These are phyloP conservation scores for Rhynchospora breviuscula DNA, from an alignment of 176 grass and related monocot genomes.

Conservation along the genomic window DNA sequence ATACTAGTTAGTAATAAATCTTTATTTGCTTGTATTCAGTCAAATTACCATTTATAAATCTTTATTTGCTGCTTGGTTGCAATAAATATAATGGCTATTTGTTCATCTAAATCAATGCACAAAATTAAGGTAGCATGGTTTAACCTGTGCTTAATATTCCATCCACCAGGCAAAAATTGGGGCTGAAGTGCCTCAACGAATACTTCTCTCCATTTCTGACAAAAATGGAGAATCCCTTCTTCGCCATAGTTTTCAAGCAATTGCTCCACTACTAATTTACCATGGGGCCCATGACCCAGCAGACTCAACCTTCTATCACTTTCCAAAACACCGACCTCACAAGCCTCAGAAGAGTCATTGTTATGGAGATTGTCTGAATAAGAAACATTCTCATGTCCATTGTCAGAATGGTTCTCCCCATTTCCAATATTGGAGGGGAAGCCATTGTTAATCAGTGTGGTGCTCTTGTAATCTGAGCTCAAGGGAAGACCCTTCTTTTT, in stretches of 20 bases:
- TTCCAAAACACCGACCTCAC: slow-evolving; percentile 25
- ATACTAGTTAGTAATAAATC: neutral
- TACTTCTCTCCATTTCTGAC: slow-evolving; percentile 83
- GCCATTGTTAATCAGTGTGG: slow-evolving; percentile 34
- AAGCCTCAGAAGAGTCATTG: slow-evolving; percentile 24
- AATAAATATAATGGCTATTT: neutral
- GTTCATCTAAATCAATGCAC: neutral
- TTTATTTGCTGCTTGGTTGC: neutral
- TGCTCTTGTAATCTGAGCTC: slow-evolving; percentile 35
- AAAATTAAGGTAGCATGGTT: neutral
- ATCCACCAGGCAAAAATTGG: slow-evolving; percentile 69
- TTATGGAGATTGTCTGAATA: slow-evolving; percentile 21
- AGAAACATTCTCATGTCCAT: slow-evolving; percentile 17
- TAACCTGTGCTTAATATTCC: slow-evolving; percentile 93
- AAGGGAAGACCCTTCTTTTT: slow-evolving; percentile 80
- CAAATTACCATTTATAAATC: neutral
- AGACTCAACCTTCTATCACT: slow-evolving; percentile 57
- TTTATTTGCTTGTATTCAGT: neutral
- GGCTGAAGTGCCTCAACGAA: slow-evolving; percentile 80
- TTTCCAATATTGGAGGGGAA: slow-evolving; percentile 26
- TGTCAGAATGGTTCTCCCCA: slow-evolving; percentile 28
- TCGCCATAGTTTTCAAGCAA: slow-evolving; percentile 52
- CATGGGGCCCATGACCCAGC: slow-evolving; percentile 78
- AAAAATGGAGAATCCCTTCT: slow-evolving; percentile 60
- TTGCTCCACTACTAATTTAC: slow-evolving; percentile 81